Evolutionary conservation across 768 basidiomycete genomes (phyloP), one percentile per base, ranked within the genome.

Genomic region (Tricholoma furcatifolium): DNA sequence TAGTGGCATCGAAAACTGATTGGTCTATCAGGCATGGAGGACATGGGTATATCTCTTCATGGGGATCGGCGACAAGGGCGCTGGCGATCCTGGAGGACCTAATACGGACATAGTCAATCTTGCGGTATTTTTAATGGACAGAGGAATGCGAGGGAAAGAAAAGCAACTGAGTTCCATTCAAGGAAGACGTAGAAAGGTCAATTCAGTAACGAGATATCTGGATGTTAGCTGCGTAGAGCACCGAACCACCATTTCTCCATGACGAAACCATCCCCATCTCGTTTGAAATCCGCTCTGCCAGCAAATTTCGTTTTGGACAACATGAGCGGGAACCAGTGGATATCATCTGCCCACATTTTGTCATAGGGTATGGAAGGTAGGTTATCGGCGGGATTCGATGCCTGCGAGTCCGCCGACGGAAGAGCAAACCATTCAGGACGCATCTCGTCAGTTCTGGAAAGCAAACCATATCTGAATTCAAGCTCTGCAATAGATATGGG

Each of bases 381-480:
- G 20, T 58, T 52, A 2, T 48, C 47, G n/a, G 11, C 2, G 42
- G 38, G 20, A 36, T 18, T 32, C 39, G 34, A 9, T 11, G 24
- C 42, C 36, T 36, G 36, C 35, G 40, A 36, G 27, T 24, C 7
- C 46, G 47, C 44, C 21, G 43, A 56, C 57, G 60, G 52, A 20
- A 76, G 59, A 14, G 76, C 69, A 63, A 91, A 93, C 92, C 92
- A 95, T 61, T 83, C 65, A 0, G 93, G 93, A 17, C 76, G 76
- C 92, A 95, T 95, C 65, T 95, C 93, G 30, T 94, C 91, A 0
- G 88, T 83, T 60, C 92, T 94, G 55, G 1, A n/a, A 34, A 10
- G 40, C 9, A 50, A 47, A 17, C 8, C 17, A 15, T 15, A 21
- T 44, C 17, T 23, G 11, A 17, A n/a, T 20, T 46, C 4, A 42